Evolutionary conservation across 768 basidiomycete genomes (phyloP).

Genomic region (Pleurotus salmoneostramineus): DNA sequence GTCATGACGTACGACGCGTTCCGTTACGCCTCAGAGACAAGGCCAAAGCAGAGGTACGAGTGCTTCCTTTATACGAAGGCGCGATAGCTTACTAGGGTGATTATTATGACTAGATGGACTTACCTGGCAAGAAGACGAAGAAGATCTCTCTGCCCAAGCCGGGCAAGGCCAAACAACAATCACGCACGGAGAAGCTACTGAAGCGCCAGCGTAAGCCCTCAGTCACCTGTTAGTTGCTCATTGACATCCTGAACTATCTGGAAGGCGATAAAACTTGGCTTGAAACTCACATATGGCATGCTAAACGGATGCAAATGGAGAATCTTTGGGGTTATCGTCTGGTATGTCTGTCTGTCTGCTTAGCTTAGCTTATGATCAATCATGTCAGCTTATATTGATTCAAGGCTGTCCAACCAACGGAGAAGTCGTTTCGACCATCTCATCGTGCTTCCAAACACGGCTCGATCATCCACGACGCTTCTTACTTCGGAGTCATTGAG

Average conservation of each 20-base stretch:
- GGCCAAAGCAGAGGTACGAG: constrained; percentile 74
- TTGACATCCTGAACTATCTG: neutral
- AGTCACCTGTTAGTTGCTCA: neutral
- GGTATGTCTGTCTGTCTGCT: constrained; percentile 36
- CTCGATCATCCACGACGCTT: constrained; percentile 87
- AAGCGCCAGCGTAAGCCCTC: constrained; percentile 66
- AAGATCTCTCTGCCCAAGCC: constrained; percentile 53
- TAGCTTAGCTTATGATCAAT: neutral
- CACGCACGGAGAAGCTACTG: constrained; percentile 56
- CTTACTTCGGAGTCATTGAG: constrained; percentile 77
- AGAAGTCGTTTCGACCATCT: constrained; percentile 89
- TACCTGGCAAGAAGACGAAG: constrained; percentile 29
- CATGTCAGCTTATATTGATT: neutral
- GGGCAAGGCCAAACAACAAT: constrained; percentile 57
- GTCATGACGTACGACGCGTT: constrained; percentile 90
- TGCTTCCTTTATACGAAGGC: neutral
- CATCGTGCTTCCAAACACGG: constrained; percentile 85
- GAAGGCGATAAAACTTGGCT: constrained; percentile 88
- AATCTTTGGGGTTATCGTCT: constrained; percentile 90
- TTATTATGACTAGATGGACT: constrained; percentile 41
- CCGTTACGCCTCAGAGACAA: constrained; percentile 79
- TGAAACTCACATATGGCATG: constrained; percentile 96
- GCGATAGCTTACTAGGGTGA: neutral
- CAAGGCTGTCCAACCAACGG: constrained; percentile 82
- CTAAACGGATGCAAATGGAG: constrained; percentile 94